Conservation (phyloP, 1,139 yeast genomes). For the Hemisphaericaspora subhashii region DNA sequence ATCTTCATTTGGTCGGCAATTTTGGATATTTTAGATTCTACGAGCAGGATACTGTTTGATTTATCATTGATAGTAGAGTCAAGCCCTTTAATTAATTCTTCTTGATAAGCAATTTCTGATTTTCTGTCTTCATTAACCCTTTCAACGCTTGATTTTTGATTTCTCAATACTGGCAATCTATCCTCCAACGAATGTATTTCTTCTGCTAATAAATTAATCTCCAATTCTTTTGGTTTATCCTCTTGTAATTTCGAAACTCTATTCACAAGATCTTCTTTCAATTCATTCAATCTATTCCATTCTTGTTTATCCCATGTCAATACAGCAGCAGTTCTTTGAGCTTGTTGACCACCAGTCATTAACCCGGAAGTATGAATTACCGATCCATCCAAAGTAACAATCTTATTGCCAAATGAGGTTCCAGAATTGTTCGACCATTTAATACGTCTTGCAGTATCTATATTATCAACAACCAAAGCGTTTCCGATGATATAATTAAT, state of each 20-base stretch:
- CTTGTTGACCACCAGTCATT: conserved; percentile 83
- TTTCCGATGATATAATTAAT: conserved; percentile 80
- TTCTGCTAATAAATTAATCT: conserved; percentile 56
- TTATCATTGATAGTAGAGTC: conserved; percentile 21
- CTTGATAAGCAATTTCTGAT: conserved; percentile 57
- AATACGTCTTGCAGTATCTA: conserved; percentile 66
- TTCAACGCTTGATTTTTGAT: conserved; percentile 48
- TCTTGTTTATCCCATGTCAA: conserved; percentile 76
- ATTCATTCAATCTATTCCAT: conserved; percentile 53
- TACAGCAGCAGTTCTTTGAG: conserved; percentile 31
- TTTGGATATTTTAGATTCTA: conserved; percentile 28
- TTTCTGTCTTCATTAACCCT: conserved; percentile 54
- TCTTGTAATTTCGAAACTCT: conserved; percentile 53
- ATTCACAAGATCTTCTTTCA: conserved; percentile 61
- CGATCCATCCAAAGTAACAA: conserved; percentile 83
- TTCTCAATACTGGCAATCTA: conserved; percentile 51
- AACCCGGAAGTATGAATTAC: conserved; percentile 82
- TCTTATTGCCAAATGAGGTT: conserved; percentile 54
- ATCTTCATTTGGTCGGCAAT: conserved; percentile 29
- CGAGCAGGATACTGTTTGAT: conserved; percentile 25
- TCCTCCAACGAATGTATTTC: conserved; percentile 58
- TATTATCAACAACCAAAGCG: conserved; percentile 73
- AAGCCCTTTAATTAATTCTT: conserved; percentile 20
- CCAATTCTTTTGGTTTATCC: conserved; percentile 53
- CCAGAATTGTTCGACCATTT: conserved; percentile 54